These are phyloP conservation scores for Tympanopsis confertula DNA, from an alignment of 2,329 filamentous ascomycete genomes.

Conservation along the genomic window DNA sequence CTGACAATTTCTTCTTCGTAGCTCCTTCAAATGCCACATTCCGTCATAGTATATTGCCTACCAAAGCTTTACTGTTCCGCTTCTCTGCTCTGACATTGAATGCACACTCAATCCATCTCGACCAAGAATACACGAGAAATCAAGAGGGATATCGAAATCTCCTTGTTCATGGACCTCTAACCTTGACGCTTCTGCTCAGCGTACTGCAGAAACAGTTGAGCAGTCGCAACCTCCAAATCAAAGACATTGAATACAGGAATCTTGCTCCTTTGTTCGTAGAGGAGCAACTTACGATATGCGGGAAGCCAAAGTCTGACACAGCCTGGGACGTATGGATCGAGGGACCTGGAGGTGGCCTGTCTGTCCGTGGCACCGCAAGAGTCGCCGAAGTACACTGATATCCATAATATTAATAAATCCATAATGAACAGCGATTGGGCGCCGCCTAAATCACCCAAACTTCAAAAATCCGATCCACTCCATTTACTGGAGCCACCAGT, in stretches of 20 bases:
- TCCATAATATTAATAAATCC: too few species aligned
- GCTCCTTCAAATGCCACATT: neutral
- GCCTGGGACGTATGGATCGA: conserved; percentile 1
- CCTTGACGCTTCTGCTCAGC: neutral
- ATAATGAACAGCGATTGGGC: too few species aligned
- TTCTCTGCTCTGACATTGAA: conserved; percentile 1
- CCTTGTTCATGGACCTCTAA: neutral
- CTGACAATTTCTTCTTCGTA: neutral
- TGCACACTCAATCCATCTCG: neutral
- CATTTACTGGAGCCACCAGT: too few species aligned
- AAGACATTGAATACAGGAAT: conserved; percentile 1
- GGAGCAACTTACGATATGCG: neutral
- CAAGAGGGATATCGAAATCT: neutral
- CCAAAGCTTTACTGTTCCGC: neutral
- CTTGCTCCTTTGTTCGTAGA: neutral
- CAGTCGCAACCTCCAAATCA: neutral
- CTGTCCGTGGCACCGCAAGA: neutral
- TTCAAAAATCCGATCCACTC: too few species aligned
- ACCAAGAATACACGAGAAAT: neutral
- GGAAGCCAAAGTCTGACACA: neutral
- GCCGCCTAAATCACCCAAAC: too few species aligned
- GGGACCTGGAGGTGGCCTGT: neutral
- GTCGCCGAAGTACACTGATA: too few species aligned
- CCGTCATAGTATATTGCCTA: neutral
- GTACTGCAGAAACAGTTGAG: neutral